Conservation (phyloP, 1,139 yeast species). For the Ogataea hybrid region DNA sequence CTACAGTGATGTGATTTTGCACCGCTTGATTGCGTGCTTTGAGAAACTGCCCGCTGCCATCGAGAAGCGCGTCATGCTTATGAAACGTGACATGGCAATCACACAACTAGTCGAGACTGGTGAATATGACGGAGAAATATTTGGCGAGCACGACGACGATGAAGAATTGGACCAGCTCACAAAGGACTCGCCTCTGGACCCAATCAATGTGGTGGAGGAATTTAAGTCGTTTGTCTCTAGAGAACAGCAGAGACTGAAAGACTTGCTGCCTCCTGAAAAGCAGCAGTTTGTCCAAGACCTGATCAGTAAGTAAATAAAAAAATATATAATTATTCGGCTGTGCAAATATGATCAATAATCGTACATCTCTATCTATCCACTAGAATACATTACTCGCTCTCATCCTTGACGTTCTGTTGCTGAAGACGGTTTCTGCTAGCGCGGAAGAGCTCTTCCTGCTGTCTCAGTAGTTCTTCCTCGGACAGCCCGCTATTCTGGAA, state of each 20-base stretch:
- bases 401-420: conserved; percentile 35
- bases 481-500: conserved; percentile 89
- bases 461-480: conserved; percentile 87
- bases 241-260: conserved; percentile 16
- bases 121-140: conserved; percentile 35
- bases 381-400: conserved; percentile 11
- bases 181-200: conserved; percentile 52
- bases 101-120: conserved; percentile 18
- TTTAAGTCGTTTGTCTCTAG: conserved; percentile 34
- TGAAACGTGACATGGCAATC: conserved; percentile 28
- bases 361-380: conserved; percentile 10
- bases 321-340: not conserved
- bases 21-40: conserved; percentile 41
- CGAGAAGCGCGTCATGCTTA: conserved; percentile 43
- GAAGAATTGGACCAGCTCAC: conserved; percentile 55
- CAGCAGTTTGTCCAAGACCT: conserved; percentile 18
- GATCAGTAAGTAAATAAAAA: conserved; percentile 10
- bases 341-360: not conserved
- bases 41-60: conserved; percentile 49
- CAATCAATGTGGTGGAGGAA: conserved; percentile 45
- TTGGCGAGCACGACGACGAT: conserved; percentile 38
- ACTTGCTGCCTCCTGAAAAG: conserved; percentile 17
- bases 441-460: conserved; percentile 91
- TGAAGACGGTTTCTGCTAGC: conserved; percentile 80
- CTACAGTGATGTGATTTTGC: conserved; percentile 21